Evolutionary conservation across 1,139 yeast genomes (phyloP), one percentile per base, ranked within the genome.

Genomic region (Kodamaea derodonti): DNA sequence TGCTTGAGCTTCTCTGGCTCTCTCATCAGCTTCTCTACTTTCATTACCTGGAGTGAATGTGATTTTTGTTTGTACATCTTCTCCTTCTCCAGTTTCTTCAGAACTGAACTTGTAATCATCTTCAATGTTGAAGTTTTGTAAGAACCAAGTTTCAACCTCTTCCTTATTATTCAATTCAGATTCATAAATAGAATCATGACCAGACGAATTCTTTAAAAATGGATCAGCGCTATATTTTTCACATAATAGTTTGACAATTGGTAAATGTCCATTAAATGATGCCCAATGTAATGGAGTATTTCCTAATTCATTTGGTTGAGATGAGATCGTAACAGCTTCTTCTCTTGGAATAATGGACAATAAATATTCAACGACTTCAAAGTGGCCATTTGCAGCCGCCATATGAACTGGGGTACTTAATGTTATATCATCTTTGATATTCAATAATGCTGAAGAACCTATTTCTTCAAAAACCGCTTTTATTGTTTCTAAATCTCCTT

Each of bases 271-370:
- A 51, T 85, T 88, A 46, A 78, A 74, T 0, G 95, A 75, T 1
- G 97, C 97, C 98, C 98, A 92, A 57, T 92, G 97, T 43, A 92
- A 69, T 0, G 97, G 83, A 0, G 98, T 88, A 56, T 92, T 92
- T 4, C 97, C 97, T 20, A 83, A 78, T 31, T 77, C 84, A 56
- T 92, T 92, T 37, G 66, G 70, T 16, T 68, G 61, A 37, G 78
- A 71, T 20, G 83, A 78, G 32, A 80, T 62, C 15, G 52, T 48
- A 20, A 56, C 58, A 25, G 76, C 75, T 22, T 75, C 70, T 29
- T 68, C 69, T 36, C 62, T 54, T 1, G 62, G 39, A 4, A 82
- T 49, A 24, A 79, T 53, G 2, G 75, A 66, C 29, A 87, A 54
- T 30, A 87, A 62, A 51, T 73, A 83, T 47, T 75, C 59, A 23